These are phyloP conservation scores for Epichloe baconii DNA, from an alignment of 2,329 filamentous ascomycete species.

Conservation along the genomic window DNA sequence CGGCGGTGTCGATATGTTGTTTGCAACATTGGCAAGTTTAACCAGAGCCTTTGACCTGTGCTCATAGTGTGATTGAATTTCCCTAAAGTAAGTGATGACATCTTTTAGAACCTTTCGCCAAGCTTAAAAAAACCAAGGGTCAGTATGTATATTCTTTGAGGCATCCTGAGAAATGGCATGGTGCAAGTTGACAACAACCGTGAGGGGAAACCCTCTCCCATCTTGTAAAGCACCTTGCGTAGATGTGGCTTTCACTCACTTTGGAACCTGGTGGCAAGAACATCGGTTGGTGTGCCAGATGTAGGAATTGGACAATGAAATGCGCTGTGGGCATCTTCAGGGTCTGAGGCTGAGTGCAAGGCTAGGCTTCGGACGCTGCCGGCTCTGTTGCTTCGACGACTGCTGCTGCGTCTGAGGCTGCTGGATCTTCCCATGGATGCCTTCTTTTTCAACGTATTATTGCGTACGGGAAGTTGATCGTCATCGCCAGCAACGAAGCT, in stretches of 20 bases:
- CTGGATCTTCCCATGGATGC: slow-evolving; percentile 58
- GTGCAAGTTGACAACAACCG: background rate
- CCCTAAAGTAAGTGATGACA: slow-evolving; percentile 83
- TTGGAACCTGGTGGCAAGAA: slow-evolving; percentile 79
- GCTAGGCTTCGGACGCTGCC: slow-evolving; percentile 76
- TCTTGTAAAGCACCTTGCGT: background rate
- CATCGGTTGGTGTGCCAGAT: slow-evolving; percentile 73
- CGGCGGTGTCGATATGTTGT: slow-evolving; percentile 62
- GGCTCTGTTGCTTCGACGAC: slow-evolving; percentile 68
- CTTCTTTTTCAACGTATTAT: slow-evolving; percentile 82
- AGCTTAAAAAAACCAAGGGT: slow-evolving; percentile 33
- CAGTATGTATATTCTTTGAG: background rate
- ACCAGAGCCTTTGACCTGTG: slow-evolving; percentile 66
- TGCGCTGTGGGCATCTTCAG: slow-evolving; percentile 63
- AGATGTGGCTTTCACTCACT: slow-evolving; percentile 36
- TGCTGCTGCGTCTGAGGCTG: slow-evolving; percentile 68
- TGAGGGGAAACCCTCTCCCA: background rate
- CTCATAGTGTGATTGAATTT: slow-evolving; percentile 84
- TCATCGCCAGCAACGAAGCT: slow-evolving; percentile 37
- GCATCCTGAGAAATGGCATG: background rate
- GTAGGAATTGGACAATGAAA: slow-evolving; percentile 88
- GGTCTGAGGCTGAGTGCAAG: slow-evolving; percentile 54
- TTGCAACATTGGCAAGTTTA: slow-evolving; percentile 73
- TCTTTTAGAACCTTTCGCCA: slow-evolving; percentile 96
- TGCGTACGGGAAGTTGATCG: slow-evolving; percentile 29